Conservation (phyloP, 2,329 filamentous ascomycete species). For the Hypoxylon sp. region DNA sequence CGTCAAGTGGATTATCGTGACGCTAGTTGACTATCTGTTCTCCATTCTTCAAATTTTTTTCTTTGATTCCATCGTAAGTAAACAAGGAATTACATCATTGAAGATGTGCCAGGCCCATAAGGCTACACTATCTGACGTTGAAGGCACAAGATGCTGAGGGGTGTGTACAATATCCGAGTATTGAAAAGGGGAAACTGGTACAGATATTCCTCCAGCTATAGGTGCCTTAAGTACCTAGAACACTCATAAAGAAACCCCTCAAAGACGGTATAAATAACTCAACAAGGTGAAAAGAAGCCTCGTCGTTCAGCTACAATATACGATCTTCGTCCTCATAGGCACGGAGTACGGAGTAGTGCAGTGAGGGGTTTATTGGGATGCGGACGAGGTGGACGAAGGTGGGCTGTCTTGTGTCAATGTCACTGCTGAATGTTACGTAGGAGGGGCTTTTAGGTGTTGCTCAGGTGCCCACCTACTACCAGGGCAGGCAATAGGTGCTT, state of each 20-base stretch:
- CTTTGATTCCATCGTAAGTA: background rate
- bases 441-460: constrained; percentile 18
- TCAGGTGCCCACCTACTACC: too few relatives aligned
- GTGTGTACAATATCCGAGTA: background rate
- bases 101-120: too few relatives aligned
- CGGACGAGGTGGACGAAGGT: too few relatives aligned
- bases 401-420: background rate
- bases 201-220: too few relatives aligned
- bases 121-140: too few relatives aligned
- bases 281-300: constrained; percentile 23
- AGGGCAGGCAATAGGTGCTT: too few relatives aligned
- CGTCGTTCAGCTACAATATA: constrained; percentile 19
- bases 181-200: too few relatives aligned
- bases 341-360: constrained; percentile 23
- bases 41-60: background rate
- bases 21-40: constrained; percentile 14
- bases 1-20: constrained; percentile 15
- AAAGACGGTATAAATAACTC: constrained; percentile 27
- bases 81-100: background rate
- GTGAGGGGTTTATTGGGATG: constrained; percentile 32
- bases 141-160: too few relatives aligned
- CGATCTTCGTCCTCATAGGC: constrained; percentile 5
- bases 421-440: constrained; percentile 20
- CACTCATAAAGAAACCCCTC: constrained; percentile 15
- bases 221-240: too few relatives aligned